Conservation (phyloP, 2,329 filamentous ascomycete species). For the Daldinia sp. region DNA sequence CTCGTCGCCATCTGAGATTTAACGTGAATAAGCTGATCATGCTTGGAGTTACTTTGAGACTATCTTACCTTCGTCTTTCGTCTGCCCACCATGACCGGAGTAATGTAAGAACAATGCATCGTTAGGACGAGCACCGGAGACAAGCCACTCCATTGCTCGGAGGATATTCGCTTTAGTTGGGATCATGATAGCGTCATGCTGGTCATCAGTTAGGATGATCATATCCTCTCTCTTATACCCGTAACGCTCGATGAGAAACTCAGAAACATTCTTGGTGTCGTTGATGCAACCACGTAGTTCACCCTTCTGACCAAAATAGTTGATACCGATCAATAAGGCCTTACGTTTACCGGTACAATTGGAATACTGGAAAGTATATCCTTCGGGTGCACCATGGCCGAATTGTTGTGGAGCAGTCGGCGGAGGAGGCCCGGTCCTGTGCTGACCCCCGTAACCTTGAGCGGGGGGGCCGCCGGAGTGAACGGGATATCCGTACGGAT, state of each 20-base stretch:
- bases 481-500: constrained; percentile 62
- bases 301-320: constrained; percentile 79
- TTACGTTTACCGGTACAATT: constrained; percentile 79
- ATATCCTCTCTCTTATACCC: constrained; percentile 83
- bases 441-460: constrained; percentile 50
- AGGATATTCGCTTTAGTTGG: constrained; percentile 83
- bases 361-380: constrained; percentile 81
- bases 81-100: constrained; percentile 79
- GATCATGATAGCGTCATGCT: constrained; percentile 74
- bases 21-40: constrained; percentile 6
- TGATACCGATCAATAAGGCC: constrained; percentile 82
- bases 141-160: constrained; percentile 80
- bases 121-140: constrained; percentile 77
- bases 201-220: constrained; percentile 82
- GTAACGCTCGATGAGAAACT: constrained; percentile 75
- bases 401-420: constrained; percentile 67
- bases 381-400: constrained; percentile 74
- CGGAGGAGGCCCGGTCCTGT: constrained; percentile 57
- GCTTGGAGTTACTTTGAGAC: neutral
- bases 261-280: constrained; percentile 81
- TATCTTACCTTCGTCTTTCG: constrained; percentile 65
- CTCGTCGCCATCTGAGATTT: constrained; percentile 76
- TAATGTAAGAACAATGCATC: constrained; percentile 78
- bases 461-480: constrained; percentile 35
- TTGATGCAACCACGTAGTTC: constrained; percentile 84